Evolutionary conservation across 2,329 filamentous ascomycete species (phyloP), one percentile per base, ranked within the genome.

Genomic region (Pseudogymnoascus sp.): DNA sequence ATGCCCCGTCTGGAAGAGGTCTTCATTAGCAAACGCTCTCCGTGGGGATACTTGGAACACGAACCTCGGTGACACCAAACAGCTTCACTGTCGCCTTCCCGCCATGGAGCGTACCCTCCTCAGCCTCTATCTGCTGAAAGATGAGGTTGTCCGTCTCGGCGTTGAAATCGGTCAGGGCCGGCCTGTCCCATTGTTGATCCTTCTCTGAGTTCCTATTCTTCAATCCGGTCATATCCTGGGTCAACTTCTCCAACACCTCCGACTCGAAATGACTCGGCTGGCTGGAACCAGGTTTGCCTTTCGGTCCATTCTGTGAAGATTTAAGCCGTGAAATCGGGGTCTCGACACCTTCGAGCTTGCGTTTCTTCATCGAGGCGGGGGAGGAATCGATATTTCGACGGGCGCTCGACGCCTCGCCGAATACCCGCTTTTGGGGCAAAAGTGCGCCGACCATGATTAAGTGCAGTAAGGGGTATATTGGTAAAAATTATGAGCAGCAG

Each of bases 81-180:
- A 99, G 82, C 79, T 95, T 96, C 63, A 99, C 85, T 0, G 91
- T 88, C 0, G 90, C 81, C 72, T 77, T 81, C 19, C 90, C 91
- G 59, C 90, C 90, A 73, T 88, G 79, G 1, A 97, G 75, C 3
- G 86, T 89, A 19, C 95, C 93, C 74, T 99, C 93, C 73, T 98
- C 93, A 1, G 87, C 89, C 72, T 99, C 96, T 69, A 99, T 99
- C 72, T 96, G 89, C 77, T 99, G 95, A 72, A 99, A 98, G 67
- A 84, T 86, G n/a, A 99, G 80, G 67, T 78, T 87, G 67, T 95
- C 86, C 37, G 78, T 85, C 61, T 82, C 73, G 7, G 87, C 81
- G 65, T 88, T 79, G 71, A 89, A 89, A 68, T 82, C 78, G 22
- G 79, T 79, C 31, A 91, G 73, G 31, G 76, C 75, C 14, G 88